These are phyloP conservation scores for Proliferodiscus dingleyae DNA, from an alignment of 2,329 filamentous ascomycete species.

Conservation along the genomic window DNA sequence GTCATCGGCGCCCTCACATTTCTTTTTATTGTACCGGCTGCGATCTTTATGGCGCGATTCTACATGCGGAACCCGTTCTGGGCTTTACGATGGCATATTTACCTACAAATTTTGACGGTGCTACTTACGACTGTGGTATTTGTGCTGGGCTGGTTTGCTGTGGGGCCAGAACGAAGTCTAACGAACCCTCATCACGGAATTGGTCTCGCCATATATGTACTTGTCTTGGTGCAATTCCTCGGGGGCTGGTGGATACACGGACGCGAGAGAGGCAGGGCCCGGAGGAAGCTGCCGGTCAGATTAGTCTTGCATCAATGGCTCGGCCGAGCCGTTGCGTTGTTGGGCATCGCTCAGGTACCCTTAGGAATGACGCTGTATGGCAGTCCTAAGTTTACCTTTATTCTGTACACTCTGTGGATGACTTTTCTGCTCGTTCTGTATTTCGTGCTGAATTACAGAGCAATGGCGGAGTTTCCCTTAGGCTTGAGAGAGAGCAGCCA, in stretches of 20 bases:
- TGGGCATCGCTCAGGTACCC: conserved; percentile 83
- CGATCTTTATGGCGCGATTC: conserved; percentile 72
- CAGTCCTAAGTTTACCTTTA: conserved; percentile 77
- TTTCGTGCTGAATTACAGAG: conserved; percentile 72
- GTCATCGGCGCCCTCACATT: conserved; percentile 70
- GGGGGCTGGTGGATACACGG: conserved; percentile 58
- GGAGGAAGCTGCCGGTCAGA: conserved; percentile 34
- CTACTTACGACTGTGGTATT: conserved; percentile 67
- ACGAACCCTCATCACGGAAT: conserved; percentile 85
- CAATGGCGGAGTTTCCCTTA: conserved; percentile 44
- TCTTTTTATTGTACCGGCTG: conserved; percentile 65
- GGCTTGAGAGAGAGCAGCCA: conserved; percentile 33
- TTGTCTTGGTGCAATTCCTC: conserved; percentile 66
- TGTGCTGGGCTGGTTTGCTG: conserved; percentile 71
- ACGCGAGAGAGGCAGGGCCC: conserved; percentile 38
- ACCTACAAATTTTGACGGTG: conserved; percentile 65
- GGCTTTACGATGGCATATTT: conserved; percentile 66
- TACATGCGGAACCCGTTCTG: conserved; percentile 56
- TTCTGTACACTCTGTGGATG: conserved; percentile 78
- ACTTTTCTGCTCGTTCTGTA: conserved; percentile 67
- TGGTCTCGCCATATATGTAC: conserved; percentile 70
- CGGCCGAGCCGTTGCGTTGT: conserved; percentile 69
- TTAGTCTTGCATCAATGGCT: conserved; percentile 74
- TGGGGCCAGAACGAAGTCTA: conserved; percentile 65
- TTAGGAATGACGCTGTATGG: conserved; percentile 89